Conservation (phyloP, 2,329 filamentous ascomycete species). For the Didymellaceae sp. region DNA sequence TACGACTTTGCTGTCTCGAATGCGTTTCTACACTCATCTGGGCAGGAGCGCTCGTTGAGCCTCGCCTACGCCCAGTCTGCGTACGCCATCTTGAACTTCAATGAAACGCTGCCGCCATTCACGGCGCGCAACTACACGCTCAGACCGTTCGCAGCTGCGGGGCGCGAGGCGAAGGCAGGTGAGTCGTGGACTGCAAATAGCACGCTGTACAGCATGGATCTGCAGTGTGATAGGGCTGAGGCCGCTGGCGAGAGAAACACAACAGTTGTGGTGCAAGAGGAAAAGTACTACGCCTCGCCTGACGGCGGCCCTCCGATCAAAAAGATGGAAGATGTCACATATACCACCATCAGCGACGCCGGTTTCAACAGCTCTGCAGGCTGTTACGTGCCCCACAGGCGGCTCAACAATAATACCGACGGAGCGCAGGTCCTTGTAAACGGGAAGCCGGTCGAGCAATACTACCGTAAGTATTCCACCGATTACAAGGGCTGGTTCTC, state of each 20-base stretch:
- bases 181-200: conserved; percentile 32
- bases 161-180: conserved; percentile 22
- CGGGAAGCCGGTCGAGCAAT: not conserved
- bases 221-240: conserved; percentile 33
- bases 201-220: conserved; percentile 38
- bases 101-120: conserved; percentile 53
- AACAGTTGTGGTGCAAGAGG: not conserved
- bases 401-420: not conserved
- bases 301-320: not conserved
- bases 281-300: conserved; percentile 30
- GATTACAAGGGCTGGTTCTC: not conserved
- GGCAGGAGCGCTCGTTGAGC: conserved; percentile 43
- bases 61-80: conserved; percentile 52
- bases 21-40: conserved; percentile 27
- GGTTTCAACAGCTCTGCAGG: conserved; percentile 3
- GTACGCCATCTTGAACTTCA: conserved; percentile 56
- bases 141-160: conserved; percentile 47
- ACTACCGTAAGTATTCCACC: not conserved
- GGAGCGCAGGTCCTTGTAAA: not conserved
- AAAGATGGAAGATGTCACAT: conserved; percentile 2
- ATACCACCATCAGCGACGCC: not conserved
- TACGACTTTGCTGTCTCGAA: conserved; percentile 23
- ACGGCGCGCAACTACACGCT: conserved; percentile 52
- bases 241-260: not conserved
- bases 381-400: not conserved